These are phyloP conservation scores for Lodderomyces theae DNA, from an alignment of 1,139 yeast genomes.

Conservation along the genomic window DNA sequence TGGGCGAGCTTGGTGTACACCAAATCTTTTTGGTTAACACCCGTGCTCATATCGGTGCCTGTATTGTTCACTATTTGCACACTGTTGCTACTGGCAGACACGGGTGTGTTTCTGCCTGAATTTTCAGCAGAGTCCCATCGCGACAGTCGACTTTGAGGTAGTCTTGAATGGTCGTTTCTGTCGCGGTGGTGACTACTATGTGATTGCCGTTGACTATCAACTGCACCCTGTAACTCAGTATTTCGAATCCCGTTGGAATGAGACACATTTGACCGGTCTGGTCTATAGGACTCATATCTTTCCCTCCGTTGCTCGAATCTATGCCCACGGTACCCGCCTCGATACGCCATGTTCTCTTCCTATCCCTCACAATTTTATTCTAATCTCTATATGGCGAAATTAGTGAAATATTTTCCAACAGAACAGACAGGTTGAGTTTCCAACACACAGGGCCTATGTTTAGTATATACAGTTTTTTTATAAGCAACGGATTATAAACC, in stretches of 20 bases:
- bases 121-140: constrained; percentile 5
- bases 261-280: neutral
- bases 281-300: constrained; percentile 1
- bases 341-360: neutral
- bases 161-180: neutral
- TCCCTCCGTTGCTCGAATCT: neutral
- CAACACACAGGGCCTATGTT: no score
- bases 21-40: constrained; percentile 32
- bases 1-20: constrained; percentile 31
- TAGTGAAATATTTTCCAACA: no score
- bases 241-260: neutral
- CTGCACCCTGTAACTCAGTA: neutral
- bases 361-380: neutral
- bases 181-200: constrained; percentile 1
- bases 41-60: constrained; percentile 35
- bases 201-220: neutral
- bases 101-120: constrained; percentile 13
- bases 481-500: no score
- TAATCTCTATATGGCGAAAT: no score
- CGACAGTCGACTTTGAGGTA: neutral
- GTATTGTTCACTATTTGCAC: neutral
- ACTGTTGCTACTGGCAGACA: constrained; percentile 5
- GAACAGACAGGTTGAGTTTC: no score
- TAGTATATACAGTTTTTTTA: no score
- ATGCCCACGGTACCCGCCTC: neutral